A percentile compares a stretch with the other conserved stretches of the same genome.
phyloP scores from a whole-genome alignment of 805 yeast species.

The Cyberlindnera misumaiensis region DNA sequence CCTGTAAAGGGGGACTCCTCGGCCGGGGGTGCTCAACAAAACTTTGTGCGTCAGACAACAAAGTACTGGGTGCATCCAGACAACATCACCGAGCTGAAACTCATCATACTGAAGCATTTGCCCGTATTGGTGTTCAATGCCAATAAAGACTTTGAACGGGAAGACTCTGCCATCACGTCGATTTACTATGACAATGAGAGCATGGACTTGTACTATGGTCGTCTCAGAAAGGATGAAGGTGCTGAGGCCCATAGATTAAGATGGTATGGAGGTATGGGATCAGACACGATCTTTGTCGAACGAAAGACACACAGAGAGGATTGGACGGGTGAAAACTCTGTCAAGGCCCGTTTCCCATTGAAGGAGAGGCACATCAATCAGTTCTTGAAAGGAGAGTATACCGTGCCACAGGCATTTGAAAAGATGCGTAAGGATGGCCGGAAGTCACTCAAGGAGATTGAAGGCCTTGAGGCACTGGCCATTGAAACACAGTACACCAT shows the following conservation, averaged over 20 bases:
- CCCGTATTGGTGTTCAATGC: slow-evolving; percentile 97
- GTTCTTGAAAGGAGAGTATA: slow-evolving; percentile 74
- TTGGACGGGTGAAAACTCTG: slow-evolving; percentile 99
- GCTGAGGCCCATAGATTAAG: slow-evolving; percentile 97
- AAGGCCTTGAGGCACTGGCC: slow-evolving; percentile 86
- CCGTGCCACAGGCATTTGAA: slow-evolving; percentile 85
- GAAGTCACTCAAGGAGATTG: slow-evolving; percentile 81
- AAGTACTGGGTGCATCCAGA: slow-evolving; percentile 99
- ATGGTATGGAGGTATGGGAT: slow-evolving; percentile 98
- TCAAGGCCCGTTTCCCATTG: slow-evolving; percentile 89
- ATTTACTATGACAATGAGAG: slow-evolving; percentile 89
- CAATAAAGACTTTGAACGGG: slow-evolving; percentile 89
- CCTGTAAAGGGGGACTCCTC: slow-evolving; percentile 92
- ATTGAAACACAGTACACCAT: slow-evolving; percentile 89
- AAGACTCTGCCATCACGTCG: slow-evolving; percentile 94
- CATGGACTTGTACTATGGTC: slow-evolving; percentile 88
- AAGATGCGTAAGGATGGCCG: slow-evolving; percentile 91
- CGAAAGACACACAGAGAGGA: slow-evolving; percentile 98
- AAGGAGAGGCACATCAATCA: slow-evolving; percentile 88
- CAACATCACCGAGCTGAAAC: slow-evolving; percentile 91
- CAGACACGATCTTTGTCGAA: slow-evolving; percentile 90
- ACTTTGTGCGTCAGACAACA: slow-evolving; percentile 96
- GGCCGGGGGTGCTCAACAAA: slow-evolving; percentile 98
- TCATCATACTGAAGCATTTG: slow-evolving; percentile 85
- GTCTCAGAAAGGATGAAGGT: slow-evolving; percentile 94